Conservation (phyloP, 345 rosid species). For the Hibiscus trionum region DNA sequence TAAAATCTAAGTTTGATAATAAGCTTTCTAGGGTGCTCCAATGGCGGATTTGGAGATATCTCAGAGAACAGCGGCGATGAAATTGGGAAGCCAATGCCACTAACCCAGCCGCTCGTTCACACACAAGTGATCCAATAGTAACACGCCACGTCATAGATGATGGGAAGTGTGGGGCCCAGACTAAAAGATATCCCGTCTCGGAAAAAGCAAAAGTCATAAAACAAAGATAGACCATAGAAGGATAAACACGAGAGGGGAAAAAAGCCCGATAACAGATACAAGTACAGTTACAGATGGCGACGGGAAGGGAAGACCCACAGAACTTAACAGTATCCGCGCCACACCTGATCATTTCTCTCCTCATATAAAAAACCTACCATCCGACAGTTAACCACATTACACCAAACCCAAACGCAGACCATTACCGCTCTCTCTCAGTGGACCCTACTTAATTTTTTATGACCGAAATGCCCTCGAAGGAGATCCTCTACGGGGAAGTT, state of each 20-base stretch:
- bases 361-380: not conserved
- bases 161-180: not conserved
- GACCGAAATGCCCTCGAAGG: constrained; percentile 13
- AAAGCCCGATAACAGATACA: not conserved
- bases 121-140: not conserved
- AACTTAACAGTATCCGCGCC: not conserved
- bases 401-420: constrained; percentile 3
- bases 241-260: not conserved
- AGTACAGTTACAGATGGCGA: not conserved
- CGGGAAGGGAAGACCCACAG: not conserved
- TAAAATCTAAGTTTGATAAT: not conserved
- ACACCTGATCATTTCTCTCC: constrained; percentile 8
- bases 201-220: not conserved
- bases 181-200: not conserved
- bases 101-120: not conserved
- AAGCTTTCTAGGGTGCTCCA: not conserved
- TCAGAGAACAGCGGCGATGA: not conserved
- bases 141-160: constrained; percentile 16
- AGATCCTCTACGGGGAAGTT: constrained; percentile 14
- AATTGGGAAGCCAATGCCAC: not conserved
- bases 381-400: not conserved
- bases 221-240: not conserved
- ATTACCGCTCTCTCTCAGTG: not conserved
- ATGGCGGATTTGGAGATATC: not conserved
- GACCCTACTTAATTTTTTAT: not conserved